Percentiles rank a stretch among this genome's conserved stretches.
Conservation (phyloP, 2,329 filamentous ascomycete species). For the Penicillium sp. region DNA sequence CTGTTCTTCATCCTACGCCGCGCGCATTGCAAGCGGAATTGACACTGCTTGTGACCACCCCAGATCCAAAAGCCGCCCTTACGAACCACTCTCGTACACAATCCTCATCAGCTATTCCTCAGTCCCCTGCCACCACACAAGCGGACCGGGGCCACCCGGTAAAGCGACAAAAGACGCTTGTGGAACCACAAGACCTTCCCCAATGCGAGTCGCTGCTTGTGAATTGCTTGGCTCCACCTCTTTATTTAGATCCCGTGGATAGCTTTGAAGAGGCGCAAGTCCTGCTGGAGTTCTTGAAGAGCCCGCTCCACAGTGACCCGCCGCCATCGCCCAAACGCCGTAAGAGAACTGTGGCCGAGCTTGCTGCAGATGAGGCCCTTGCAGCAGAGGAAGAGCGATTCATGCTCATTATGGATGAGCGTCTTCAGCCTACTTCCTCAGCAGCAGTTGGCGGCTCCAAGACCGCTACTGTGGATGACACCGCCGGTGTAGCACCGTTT, state of each 20-base stretch:
- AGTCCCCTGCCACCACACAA: conserved; percentile 71
- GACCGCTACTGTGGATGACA: conserved; percentile 72
- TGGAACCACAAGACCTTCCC: conserved; percentile 74
- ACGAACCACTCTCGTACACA: conserved; percentile 46
- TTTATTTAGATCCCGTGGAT: conserved; percentile 77
- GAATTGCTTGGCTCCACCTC: conserved; percentile 70
- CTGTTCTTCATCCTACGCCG: conserved; percentile 82
- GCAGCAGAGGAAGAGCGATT: conserved; percentile 87
- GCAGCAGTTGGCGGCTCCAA: conserved; percentile 61
- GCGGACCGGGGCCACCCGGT: conserved; percentile 57
- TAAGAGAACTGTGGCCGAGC: conserved; percentile 91
- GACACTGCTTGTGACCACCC: conserved; percentile 73
- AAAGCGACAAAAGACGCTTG: conserved; percentile 74
- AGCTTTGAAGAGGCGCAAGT: conserved; percentile 69
- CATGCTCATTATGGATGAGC: conserved; percentile 90
- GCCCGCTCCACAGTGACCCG: conserved; percentile 75
- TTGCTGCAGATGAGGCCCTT: conserved; percentile 91
- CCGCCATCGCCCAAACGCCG: conserved; percentile 84
- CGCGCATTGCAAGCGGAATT: conserved; percentile 77
- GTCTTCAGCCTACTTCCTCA: conserved; percentile 65
- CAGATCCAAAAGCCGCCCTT: conserved; percentile 56
- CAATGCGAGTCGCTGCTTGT: conserved; percentile 77
- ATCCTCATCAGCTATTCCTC: conserved; percentile 51
- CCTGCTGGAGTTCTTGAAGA: conserved; percentile 71
- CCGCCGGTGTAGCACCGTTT: conserved; percentile 72